Evolutionary conservation across 441 rosid genomes (phyloP).

Genomic region (Euphorbia neoarborescens): DNA sequence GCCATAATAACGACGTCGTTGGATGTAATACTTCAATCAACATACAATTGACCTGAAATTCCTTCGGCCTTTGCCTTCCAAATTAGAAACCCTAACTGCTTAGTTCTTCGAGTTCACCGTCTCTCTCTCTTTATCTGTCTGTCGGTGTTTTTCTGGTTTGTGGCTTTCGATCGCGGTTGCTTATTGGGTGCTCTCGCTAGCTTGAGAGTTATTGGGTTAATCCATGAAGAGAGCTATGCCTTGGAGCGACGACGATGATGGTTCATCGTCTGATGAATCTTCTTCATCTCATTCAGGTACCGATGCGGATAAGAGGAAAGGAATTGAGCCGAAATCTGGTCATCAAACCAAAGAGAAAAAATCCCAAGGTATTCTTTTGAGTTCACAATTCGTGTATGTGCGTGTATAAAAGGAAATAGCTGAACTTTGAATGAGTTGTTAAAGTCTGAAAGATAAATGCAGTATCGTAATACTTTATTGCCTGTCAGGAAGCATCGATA

Average conservation of each 20-base stretch:
- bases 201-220: background rate
- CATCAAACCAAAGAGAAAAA: conserved; percentile 29
- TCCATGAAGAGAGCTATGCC: conserved; percentile 63
- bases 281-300: conserved; percentile 50
- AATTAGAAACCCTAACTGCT: background rate
- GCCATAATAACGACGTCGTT: background rate
- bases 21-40: too few relatives aligned
- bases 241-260: conserved; percentile 54
- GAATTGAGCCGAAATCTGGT: background rate
- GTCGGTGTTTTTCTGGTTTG: too few relatives aligned
- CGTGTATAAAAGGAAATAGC: background rate
- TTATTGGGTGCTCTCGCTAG: background rate
- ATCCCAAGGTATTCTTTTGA: conserved; percentile 29
- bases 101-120: background rate
- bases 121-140: background rate
- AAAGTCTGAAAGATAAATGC: background rate
- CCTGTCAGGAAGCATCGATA: background rate
- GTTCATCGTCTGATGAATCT: conserved; percentile 42
- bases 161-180: background rate
- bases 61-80: background rate
- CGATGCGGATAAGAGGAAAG: conserved; percentile 28
- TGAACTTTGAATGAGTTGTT: background rate
- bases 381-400: background rate
- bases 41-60: background rate
- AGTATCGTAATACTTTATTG: background rate